These are phyloP conservation scores for Chaetomium cochliodes DNA, from an alignment of 495 filamentous ascomycete genomes.

Conservation along the genomic window DNA sequence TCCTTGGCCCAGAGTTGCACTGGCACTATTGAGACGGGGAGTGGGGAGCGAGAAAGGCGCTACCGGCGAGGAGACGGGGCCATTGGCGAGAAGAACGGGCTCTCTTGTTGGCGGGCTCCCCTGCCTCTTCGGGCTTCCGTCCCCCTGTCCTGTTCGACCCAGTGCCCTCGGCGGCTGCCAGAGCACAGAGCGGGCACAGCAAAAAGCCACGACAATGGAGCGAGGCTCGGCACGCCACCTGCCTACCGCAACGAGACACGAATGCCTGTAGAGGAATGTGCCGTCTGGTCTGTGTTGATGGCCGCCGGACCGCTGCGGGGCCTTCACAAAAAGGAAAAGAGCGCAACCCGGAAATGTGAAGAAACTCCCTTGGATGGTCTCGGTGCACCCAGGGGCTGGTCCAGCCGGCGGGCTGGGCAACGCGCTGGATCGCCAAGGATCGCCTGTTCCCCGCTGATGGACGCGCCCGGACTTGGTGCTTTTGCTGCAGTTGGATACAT, in stretches of 20 bases:
- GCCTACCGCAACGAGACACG: slow-evolving; percentile 18
- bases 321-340: background rate
- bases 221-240: slow-evolving; percentile 12
- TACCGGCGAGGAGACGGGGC: slow-evolving; percentile 26
- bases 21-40: slow-evolving; percentile 21
- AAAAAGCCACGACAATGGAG: slow-evolving; percentile 3
- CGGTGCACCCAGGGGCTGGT: background rate
- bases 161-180: slow-evolving; percentile 18
- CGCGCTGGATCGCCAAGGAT: slow-evolving; percentile 28
- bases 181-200: slow-evolving; percentile 13
- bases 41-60: slow-evolving; percentile 31
- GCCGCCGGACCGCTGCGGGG: background rate
- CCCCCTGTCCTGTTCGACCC: slow-evolving; percentile 17
- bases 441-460: background rate
- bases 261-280: slow-evolving; percentile 23
- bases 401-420: slow-evolving; percentile 1
- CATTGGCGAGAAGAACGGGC: slow-evolving; percentile 26
- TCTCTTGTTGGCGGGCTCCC: slow-evolving; percentile 21
- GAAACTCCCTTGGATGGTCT: background rate
- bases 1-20: slow-evolving; percentile 26
- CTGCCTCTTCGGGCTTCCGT: slow-evolving; percentile 14
- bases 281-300: slow-evolving; percentile 3
- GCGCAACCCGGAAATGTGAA: background rate
- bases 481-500: slow-evolving; percentile 4
- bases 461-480: slow-evolving; percentile 11